A percentile compares a stretch with the other conserved stretches of the same genome.
Evolutionary conservation across 169 alveolate species (phyloP).

Genomic region (Sarcocystis neurona): DNA sequence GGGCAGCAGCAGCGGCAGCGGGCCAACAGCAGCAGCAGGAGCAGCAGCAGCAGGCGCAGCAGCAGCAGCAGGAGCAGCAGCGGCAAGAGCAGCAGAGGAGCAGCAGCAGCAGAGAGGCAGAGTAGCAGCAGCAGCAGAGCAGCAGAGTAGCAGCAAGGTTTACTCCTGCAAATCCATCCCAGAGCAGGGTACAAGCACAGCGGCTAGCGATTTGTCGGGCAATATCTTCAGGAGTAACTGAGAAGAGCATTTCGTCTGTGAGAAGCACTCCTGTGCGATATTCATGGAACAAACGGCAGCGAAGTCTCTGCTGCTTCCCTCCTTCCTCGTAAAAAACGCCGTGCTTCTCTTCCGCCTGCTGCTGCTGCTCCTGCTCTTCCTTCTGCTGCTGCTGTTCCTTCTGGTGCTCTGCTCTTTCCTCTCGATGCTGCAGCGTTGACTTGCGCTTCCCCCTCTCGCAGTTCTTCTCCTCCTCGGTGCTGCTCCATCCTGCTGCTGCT

Average conservation of each 20-base stretch:
- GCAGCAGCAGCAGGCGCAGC: not conserved
- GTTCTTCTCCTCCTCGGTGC: no score
- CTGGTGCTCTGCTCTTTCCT: no score
- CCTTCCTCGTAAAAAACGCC: no score
- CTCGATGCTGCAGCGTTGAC: no score
- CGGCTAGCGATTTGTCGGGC: slow-evolving; percentile 63
- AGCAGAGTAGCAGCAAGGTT: not conserved
- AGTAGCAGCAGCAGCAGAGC: slow-evolving; percentile 1
- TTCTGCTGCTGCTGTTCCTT: no score
- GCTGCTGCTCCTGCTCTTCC: no score
- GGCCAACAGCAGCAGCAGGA: not conserved
- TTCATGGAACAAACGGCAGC: slow-evolving; percentile 39
- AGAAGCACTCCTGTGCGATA: slow-evolving; percentile 59
- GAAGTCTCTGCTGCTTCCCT: slow-evolving; percentile 39
- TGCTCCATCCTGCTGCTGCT: no score
- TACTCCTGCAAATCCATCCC: slow-evolving; percentile 64
- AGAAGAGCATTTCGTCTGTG: slow-evolving; percentile 64
- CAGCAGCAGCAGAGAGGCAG: not conserved
- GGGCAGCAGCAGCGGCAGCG: not conserved
- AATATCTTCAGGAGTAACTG: slow-evolving; percentile 64
- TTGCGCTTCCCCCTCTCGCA: no score
- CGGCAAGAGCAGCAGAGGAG: not conserved
- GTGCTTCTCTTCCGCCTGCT: no score
- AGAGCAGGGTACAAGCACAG: slow-evolving; percentile 50
- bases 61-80: not conserved